Percentiles rank a stretch among this genome's conserved stretches.
phyloP scores from a whole-genome alignment of 1,139 yeast species.

The Kodamaea anthophila region DNA sequence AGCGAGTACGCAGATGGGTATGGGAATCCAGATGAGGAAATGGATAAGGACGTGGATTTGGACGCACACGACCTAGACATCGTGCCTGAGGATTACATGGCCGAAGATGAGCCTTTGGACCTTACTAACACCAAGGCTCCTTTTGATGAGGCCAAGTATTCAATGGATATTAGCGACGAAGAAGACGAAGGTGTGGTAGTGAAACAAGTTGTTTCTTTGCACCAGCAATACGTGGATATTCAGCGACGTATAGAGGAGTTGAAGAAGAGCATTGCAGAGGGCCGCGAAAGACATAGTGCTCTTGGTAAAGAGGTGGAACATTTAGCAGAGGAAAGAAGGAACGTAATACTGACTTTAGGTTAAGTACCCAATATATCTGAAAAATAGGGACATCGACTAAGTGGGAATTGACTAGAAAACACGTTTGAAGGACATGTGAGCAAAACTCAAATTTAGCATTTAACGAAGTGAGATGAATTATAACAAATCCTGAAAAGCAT shows the following conservation, averaged over 20 bases:
- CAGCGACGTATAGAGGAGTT: slow-evolving; percentile 4
- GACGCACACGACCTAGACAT: slow-evolving; percentile 8
- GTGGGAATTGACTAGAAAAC: no score
- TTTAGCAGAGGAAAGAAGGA: slow-evolving; percentile 3
- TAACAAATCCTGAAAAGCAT: no score
- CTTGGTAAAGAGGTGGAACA: background rate
- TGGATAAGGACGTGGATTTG: slow-evolving; percentile 4
- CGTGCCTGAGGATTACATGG: slow-evolving; percentile 7
- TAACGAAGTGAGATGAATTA: no score
- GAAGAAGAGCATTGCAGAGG: background rate
- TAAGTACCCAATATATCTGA: no score
- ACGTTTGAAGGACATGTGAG: no score
- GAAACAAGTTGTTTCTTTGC: no score
- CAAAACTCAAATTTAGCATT: no score
- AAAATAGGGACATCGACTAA: no score
- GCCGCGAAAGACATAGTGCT: background rate
- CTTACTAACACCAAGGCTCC: no score
- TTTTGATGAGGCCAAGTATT: slow-evolving; percentile 10
- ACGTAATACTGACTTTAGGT: no score
- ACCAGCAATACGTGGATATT: slow-evolving; percentile 5
- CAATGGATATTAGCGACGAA: slow-evolving; percentile 10
- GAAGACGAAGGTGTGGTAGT: slow-evolving; percentile 5
- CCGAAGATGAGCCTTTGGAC: slow-evolving; percentile 9
- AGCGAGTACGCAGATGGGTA: slow-evolving; percentile 13
- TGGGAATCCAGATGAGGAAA: slow-evolving; percentile 13